Evolutionary conservation across 345 rosid genomes (phyloP).

Genomic region (Atalantia buxifolia): DNA sequence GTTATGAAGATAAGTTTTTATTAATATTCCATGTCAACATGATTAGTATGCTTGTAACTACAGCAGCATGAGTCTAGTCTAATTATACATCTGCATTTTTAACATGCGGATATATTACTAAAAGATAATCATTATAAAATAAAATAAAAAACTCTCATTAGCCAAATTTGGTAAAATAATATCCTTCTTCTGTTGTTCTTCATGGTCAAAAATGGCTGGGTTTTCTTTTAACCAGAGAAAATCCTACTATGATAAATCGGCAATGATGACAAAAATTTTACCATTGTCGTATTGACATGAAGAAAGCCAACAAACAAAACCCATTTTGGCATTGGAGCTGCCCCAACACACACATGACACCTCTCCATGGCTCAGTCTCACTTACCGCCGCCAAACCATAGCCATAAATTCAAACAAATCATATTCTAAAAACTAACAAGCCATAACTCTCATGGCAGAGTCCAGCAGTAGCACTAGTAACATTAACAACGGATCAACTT

Average conservation of each 20-base stretch:
- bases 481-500: conserved; percentile 18
- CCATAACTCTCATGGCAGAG: conserved; percentile 31
- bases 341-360: neutral
- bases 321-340: neutral
- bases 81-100: too few relatives aligned
- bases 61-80: too few relatives aligned
- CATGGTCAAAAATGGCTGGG: neutral
- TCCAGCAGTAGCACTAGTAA: conserved; percentile 7
- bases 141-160: neutral
- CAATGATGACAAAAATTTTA: neutral
- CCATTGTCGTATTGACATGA: neutral
- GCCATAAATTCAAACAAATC: conserved; percentile 5
- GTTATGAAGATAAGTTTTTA: too few relatives aligned
- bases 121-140: too few relatives aligned
- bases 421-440: neutral
- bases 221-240: neutral
- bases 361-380: neutral
- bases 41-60: too few relatives aligned
- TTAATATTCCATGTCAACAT: neutral
- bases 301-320: neutral
- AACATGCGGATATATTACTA: too few relatives aligned
- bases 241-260: neutral
- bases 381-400: neutral
- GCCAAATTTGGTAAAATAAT: neutral
- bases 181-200: neutral